phyloP scores from a whole-genome alignment of 2,329 filamentous ascomycete genomes.

The Colletotrichum musicola region DNA sequence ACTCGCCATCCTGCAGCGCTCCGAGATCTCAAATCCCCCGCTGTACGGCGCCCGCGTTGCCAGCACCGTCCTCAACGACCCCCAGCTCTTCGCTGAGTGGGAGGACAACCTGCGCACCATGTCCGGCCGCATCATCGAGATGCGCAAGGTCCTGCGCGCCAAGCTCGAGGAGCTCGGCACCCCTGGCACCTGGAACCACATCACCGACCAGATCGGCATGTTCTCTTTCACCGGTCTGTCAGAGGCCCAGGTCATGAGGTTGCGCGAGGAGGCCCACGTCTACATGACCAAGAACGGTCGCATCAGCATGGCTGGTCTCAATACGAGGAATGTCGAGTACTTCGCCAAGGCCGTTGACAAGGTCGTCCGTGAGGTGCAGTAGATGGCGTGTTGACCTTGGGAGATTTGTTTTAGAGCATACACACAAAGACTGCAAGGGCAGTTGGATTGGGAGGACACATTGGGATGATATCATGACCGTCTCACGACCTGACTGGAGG shows the following conservation, averaged over 20 bases:
- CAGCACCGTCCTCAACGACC: constrained; percentile 85
- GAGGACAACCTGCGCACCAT: constrained; percentile 92
- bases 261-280: constrained; percentile 79
- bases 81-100: constrained; percentile 87
- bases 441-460: neutral
- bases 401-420: neutral
- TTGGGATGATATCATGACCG: constrained; percentile 1
- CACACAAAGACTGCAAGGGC: neutral
- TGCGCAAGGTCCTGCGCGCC: constrained; percentile 82
- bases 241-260: constrained; percentile 78
- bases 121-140: constrained; percentile 93
- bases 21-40: constrained; percentile 97
- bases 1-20: constrained; percentile 93
- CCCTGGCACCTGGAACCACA: constrained; percentile 94
- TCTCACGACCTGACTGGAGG: constrained; percentile 17
- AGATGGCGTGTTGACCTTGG: neutral
- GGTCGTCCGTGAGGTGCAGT: constrained; percentile 72
- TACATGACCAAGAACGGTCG: constrained; percentile 99
- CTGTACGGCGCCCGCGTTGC: constrained; percentile 94
- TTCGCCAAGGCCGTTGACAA: constrained; percentile 90
- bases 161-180: constrained; percentile 89
- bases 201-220: constrained; percentile 99
- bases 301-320: constrained; percentile 98
- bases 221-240: constrained; percentile 91
- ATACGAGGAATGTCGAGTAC: constrained; percentile 92